phyloP scores from a whole-genome alignment of 2,329 filamentous ascomycete genomes.

The Pseudocercospora macadamiae region DNA sequence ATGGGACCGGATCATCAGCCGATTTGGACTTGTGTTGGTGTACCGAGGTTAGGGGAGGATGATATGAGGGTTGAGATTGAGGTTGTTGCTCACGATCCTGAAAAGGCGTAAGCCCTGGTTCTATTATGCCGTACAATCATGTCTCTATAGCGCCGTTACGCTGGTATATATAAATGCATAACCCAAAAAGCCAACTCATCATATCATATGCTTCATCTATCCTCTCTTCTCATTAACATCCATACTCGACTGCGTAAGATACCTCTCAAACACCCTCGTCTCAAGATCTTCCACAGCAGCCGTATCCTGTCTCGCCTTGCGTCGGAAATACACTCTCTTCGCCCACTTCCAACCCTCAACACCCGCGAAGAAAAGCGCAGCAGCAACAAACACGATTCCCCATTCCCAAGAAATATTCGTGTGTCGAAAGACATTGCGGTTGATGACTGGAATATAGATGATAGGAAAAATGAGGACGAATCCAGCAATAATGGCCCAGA shows the following conservation, averaged over 20 bases:
- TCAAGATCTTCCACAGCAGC: conserved; percentile 22
- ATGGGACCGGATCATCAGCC: conserved; percentile 58
- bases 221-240: conserved; percentile 23
- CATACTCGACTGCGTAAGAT: conserved; percentile 28
- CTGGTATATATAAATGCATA: not conserved
- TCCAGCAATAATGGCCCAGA: conserved; percentile 48
- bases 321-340: conserved; percentile 54
- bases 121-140: not conserved
- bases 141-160: conserved; percentile 1
- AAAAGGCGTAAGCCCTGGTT: not conserved
- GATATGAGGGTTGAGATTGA: conserved; percentile 64
- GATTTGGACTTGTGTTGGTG: conserved; percentile 59
- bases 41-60: conserved; percentile 50
- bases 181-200: not conserved
- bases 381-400: conserved; percentile 66
- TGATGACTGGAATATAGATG: conserved; percentile 69
- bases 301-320: conserved; percentile 18
- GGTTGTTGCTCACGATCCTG: conserved; percentile 40
- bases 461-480: conserved; percentile 52
- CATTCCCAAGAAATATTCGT: conserved; percentile 69
- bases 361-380: conserved; percentile 61
- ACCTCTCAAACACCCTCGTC: conserved; percentile 30
- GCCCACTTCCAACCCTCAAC: conserved; percentile 69
- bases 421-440: conserved; percentile 68
- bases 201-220: conserved; percentile 9